Evolutionary conservation across 352 stramenopile species (phyloP).

Genomic region (Phytophthora constricta): DNA sequence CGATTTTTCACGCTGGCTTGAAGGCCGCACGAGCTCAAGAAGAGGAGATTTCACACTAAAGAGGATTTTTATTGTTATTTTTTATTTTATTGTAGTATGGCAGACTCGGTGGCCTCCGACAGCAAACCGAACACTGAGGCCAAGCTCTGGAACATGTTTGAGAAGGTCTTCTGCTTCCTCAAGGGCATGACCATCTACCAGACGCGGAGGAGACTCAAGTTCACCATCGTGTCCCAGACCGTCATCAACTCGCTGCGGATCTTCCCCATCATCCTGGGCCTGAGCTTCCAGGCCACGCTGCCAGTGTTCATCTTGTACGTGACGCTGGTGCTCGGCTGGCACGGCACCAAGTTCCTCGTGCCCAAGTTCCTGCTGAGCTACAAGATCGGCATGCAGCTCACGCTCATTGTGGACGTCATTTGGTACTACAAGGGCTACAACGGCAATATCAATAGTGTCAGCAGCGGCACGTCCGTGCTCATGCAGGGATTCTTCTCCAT

Average conservation of each 20-base stretch:
- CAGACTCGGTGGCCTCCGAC: slow-evolving; percentile 79
- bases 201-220: slow-evolving; percentile 77
- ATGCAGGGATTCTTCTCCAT: slow-evolving; percentile 91
- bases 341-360: slow-evolving; percentile 88
- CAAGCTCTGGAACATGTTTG: slow-evolving; percentile 82
- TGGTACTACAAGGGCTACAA: slow-evolving; percentile 91
- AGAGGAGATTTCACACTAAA: background rate
- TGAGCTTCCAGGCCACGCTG: slow-evolving; percentile 85
- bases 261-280: slow-evolving; percentile 84
- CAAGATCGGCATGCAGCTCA: slow-evolving; percentile 92
- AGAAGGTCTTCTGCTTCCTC: slow-evolving; percentile 88
- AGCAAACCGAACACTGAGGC: slow-evolving; percentile 61
- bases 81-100: slow-evolving; percentile 53
- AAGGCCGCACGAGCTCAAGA: background rate
- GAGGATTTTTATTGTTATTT: slow-evolving; percentile 13
- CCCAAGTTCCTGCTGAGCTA: slow-evolving; percentile 88
- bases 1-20: background rate
- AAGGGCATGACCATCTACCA: slow-evolving; percentile 92
- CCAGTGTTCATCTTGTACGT: slow-evolving; percentile 88
- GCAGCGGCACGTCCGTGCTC: slow-evolving; percentile 76
- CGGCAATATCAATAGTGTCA: slow-evolving; percentile 82
- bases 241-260: slow-evolving; percentile 86
- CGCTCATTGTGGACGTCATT: slow-evolving; percentile 82
- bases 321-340: slow-evolving; percentile 87
- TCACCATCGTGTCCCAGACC: slow-evolving; percentile 88